A percentile compares a stretch with the other conserved stretches of the same genome.
phyloP scores from a whole-genome alignment of 1,139 yeast genomes.

The Candida sp. region DNA sequence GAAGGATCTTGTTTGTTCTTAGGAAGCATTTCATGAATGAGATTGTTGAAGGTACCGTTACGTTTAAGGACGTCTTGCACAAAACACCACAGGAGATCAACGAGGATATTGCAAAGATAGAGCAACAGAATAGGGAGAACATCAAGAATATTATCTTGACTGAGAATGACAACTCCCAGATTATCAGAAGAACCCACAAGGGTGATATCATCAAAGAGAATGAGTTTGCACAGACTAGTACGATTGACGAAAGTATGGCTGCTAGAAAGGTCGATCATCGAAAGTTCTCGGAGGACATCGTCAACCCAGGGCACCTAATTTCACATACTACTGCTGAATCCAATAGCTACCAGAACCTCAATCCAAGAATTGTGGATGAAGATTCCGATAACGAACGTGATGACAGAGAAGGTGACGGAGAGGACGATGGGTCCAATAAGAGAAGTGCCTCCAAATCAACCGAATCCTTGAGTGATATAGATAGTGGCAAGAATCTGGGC shows the following conservation, averaged over 20 bases:
- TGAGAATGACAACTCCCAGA: slow-evolving; percentile 45
- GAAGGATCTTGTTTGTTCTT: slow-evolving; percentile 42
- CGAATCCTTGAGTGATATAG: slow-evolving; percentile 17
- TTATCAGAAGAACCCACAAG: slow-evolving; percentile 79
- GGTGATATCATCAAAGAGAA: slow-evolving; percentile 84
- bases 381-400: slow-evolving; percentile 22
- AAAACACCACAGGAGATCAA: slow-evolving; percentile 39
- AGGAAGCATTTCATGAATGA: slow-evolving; percentile 34
- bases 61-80: slow-evolving; percentile 31
- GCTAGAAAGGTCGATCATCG: slow-evolving; percentile 50
- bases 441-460: slow-evolving; percentile 6
- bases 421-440: slow-evolving; percentile 12
- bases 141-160: slow-evolving; percentile 49
- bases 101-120: slow-evolving; percentile 21
- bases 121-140: slow-evolving; percentile 17
- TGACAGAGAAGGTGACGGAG: slow-evolving; percentile 20
- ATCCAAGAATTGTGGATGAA: slow-evolving; percentile 16
- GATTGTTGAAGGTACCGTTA: slow-evolving; percentile 30
- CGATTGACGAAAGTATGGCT: slow-evolving; percentile 36
- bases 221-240: slow-evolving; percentile 27
- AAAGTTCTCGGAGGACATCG: slow-evolving; percentile 28
- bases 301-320: slow-evolving; percentile 5
- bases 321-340: slow-evolving; percentile 13
- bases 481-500: not conserved
- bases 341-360: slow-evolving; percentile 16